Base-by-base conservation (phyloP, 2,329 filamentous ascomycete species). In the Zymoseptoria ardabiliae region DNA sequence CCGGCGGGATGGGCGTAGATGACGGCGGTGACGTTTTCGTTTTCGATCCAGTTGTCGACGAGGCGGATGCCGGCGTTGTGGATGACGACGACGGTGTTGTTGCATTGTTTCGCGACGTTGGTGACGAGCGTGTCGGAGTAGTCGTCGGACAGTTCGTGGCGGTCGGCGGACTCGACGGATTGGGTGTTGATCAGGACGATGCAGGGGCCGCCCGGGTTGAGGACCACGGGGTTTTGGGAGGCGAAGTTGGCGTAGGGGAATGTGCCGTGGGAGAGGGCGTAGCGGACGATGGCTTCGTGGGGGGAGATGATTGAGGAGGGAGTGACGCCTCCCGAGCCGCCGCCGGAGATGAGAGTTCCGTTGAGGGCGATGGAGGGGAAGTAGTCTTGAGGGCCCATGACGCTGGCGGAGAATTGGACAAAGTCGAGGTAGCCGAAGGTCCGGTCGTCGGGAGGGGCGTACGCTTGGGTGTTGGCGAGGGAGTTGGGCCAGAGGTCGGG, bases 111-210 rank as follows among this genome's bases (percentile, higher is more conserved):
- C 4, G 70, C 70, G 53, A 72, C 66, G 56, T 70, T 70, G 3
- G 45, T 65, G 35, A 72, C 65, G 1, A 72, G 64, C 1, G 55
- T 65, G 54, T 71, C 69, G 19, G 66, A 65, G 53, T 62, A 68
- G 35, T 61, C 57, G 51, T 70, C 68, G 22, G 66, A 65, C 10
- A 71, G 59, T 19, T 28, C 51, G n/a, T 55, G 63, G 19, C 70
- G 65, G 49, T 73, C 71, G 55, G 61, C 65, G 45, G 58, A 54
- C 61, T 72, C 70, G 20, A 63, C 50, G 5, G 69, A 62, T 50
- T 66, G 62, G 19, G 66, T 61, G 59, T 73, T 72, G 62, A 72
- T 66, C 35, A 72, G 65, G 21, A 72, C 69, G 7, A 73, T 59
- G 54, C 69, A 72, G 9, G 69, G 67, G 20, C 67, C 67, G 17